Percentiles rank a stretch among this genome's conserved stretches.
Conservation (phyloP, 2,329 filamentous ascomycete genomes). For the Metarhizium album region DNA sequence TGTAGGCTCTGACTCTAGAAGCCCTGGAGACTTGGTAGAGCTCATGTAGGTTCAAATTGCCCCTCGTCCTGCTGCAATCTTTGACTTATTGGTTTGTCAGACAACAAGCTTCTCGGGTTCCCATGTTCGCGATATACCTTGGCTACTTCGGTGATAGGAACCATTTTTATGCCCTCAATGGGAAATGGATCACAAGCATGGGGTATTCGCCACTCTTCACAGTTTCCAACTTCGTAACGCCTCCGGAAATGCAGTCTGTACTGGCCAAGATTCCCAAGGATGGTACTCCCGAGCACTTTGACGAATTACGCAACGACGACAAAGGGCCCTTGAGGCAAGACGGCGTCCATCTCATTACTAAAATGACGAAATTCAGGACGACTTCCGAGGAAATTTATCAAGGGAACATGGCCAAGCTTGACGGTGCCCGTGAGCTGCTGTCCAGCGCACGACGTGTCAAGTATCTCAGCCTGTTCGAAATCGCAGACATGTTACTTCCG, state of each 20-base stretch:
- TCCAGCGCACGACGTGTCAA: constrained; percentile 24
- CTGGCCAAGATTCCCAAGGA: constrained; percentile 19
- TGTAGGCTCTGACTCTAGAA: constrained; percentile 16
- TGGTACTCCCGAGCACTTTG: constrained; percentile 19
- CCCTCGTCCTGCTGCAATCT: neutral
- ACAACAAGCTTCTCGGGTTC: constrained; percentile 28
- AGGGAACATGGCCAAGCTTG: constrained; percentile 34
- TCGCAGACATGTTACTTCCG: constrained; percentile 34
- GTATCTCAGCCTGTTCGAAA: constrained; percentile 40
- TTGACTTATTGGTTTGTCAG: constrained; percentile 12
- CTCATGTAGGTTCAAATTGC: constrained; percentile 23
- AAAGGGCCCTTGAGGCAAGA: constrained; percentile 34
- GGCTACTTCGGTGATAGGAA: constrained; percentile 38
- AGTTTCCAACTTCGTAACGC: constrained; percentile 33
- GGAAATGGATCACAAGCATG: constrained; percentile 35
- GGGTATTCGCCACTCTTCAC: constrained; percentile 37
- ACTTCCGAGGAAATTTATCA: constrained; percentile 35
- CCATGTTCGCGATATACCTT: constrained; percentile 41
- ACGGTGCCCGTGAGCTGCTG: constrained; percentile 32
- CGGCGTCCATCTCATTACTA: constrained; percentile 32
- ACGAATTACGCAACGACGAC: constrained; percentile 19
- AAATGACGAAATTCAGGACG: constrained; percentile 35
- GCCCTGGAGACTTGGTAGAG: constrained; percentile 42
- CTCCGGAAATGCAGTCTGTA: constrained; percentile 30
- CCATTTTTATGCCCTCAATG: constrained; percentile 43